phyloP scores from a whole-genome alignment of 768 basidiomycete species.

The Chlorophyllum brunneum region DNA sequence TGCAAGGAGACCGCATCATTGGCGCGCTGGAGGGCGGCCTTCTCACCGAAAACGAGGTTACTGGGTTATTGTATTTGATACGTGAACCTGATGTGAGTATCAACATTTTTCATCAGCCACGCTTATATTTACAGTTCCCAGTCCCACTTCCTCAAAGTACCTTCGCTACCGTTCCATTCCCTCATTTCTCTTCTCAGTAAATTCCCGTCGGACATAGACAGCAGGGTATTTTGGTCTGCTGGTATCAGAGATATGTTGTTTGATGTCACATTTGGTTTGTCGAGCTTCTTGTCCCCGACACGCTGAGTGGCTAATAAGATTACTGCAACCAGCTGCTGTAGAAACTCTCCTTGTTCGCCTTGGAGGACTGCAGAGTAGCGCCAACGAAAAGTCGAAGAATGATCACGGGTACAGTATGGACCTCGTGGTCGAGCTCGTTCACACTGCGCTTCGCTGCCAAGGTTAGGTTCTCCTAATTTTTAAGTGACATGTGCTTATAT shows the following conservation, averaged over 20 bases:
- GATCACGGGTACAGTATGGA: conserved; percentile 35
- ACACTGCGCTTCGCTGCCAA: conserved; percentile 51
- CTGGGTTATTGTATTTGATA: conserved; percentile 64
- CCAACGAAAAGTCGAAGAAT: conserved; percentile 27
- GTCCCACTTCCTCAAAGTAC: conserved; percentile 87
- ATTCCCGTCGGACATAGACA: conserved; percentile 74
- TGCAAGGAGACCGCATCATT: conserved; percentile 55
- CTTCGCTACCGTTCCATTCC: conserved; percentile 77
- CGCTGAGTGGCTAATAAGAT: background rate
- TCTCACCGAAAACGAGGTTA: conserved; percentile 63
- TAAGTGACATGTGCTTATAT: background rate
- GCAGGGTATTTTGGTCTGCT: conserved; percentile 70
- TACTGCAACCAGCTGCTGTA: conserved; percentile 3
- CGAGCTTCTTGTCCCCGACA: conserved; percentile 24
- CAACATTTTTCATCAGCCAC: background rate
- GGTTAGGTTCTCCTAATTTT: conserved; percentile 33
- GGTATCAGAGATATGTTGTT: conserved; percentile 62
- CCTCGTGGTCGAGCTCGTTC: conserved; percentile 39
- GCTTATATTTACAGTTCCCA: conserved; percentile 28
- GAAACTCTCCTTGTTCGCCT: conserved; percentile 29
- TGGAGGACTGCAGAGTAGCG: conserved; percentile 45
- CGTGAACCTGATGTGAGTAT: conserved; percentile 68
- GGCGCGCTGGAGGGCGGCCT: conserved; percentile 61
- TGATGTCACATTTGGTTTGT: conserved; percentile 32
- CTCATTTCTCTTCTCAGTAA: conserved; percentile 72